Evolutionary conservation across 768 basidiomycete genomes (phyloP), one percentile per base, ranked within the genome.

Genomic region (Fomitopsis serialis): DNA sequence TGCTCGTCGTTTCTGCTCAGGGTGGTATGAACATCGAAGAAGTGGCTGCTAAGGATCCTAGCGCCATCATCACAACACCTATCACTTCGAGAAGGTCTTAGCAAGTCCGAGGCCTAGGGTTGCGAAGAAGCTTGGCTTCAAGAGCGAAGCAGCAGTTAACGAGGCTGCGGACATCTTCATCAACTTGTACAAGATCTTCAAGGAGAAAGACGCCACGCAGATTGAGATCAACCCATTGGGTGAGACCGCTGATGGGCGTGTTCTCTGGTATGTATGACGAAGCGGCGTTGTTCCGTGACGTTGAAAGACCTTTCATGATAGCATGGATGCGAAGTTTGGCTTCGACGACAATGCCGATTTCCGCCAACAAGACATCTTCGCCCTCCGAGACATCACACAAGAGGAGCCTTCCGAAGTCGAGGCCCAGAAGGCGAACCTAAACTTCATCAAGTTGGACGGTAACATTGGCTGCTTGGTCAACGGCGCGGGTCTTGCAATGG

Each of bases 11-110:
- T 19, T 98, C 97, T 42, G 79, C 80, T 19, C 94, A 98, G 67
- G 97, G 97, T 52, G 97, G 97, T 53, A 99, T 99, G 97, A 98
- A 98, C 73, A 99, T 99, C 65, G 97, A 99, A 70, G 97, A 99
- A 64, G 97, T 99, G 45, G 97, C 97, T 24, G 91, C 92, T 27
- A 92, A 95, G 61, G 92, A 97, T 65, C 97, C 97, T 34, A 73
- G 75, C 35, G 90, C 97, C 37, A 98, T 99, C 71, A 92, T 98
- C 64, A 98, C 95, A 44, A 94, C 89, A 11, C 89, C 92, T 45
- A 91, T 99, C 62, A 76, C 68, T 92, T 89, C 58, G 74, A 87
- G 52, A 86, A 81, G 12, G 96, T 7, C 76, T 99, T 25, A 81
- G 81, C 56, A 80, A 85, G 60, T 70, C 72, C 22, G 80, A 85